phyloP scores from a whole-genome alignment of 106 monocot species.

The Allium cepa region DNA sequence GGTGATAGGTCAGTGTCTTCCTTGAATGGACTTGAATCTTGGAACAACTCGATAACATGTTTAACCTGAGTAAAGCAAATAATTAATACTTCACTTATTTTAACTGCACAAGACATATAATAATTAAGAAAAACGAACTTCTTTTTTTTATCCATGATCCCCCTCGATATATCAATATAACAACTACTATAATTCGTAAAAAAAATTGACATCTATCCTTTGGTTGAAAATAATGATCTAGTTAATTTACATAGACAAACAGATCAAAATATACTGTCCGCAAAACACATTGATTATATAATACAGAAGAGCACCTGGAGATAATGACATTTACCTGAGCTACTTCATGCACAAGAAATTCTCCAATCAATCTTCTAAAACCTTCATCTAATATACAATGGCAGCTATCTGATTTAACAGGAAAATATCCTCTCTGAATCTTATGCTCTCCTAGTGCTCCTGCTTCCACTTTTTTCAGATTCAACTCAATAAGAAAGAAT shows the following conservation, averaged over 20 bases:
- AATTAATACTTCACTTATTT: neutral
- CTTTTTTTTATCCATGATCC: no score
- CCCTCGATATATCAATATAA: no score
- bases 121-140: no score
- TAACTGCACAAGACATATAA: no score
- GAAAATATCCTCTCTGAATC: slow-evolving; percentile 93
- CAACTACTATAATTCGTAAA: no score
- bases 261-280: no score
- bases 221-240: no score
- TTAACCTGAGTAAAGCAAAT: slow-evolving; percentile 39
- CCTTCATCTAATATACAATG: slow-evolving; percentile 82
- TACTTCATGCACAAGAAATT: slow-evolving; percentile 65
- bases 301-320: no score
- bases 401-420: slow-evolving; percentile 83
- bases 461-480: slow-evolving; percentile 85
- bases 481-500: no score
- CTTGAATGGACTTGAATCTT: slow-evolving; percentile 80
- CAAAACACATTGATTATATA: no score
- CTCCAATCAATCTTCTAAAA: slow-evolving; percentile 52
- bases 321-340: slow-evolving; percentile 41
- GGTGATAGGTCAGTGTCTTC: slow-evolving; percentile 28
- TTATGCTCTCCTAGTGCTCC: slow-evolving; percentile 99
- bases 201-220: no score
- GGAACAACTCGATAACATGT: slow-evolving; percentile 54
- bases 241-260: no score